phyloP scores from a whole-genome alignment of 176 grass and related monocot genomes.

The Oryza glaberrima region DNA sequence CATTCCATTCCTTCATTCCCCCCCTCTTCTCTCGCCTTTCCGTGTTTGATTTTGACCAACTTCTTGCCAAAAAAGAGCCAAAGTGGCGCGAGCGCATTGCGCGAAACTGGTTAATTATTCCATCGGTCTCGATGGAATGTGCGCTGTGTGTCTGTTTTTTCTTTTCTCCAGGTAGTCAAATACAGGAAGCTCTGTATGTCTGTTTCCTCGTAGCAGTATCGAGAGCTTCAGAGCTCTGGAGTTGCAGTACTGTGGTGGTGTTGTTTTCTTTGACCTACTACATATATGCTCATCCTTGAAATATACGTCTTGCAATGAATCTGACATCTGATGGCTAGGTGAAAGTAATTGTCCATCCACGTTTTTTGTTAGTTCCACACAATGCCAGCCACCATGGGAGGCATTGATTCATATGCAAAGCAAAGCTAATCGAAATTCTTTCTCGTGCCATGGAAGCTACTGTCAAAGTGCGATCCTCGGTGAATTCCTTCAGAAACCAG shows the following conservation, averaged over 20 bases:
- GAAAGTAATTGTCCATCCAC: slow-evolving; percentile 10
- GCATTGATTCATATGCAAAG: neutral
- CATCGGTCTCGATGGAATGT: slow-evolving; percentile 6
- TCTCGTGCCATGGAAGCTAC: neutral
- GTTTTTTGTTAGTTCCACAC: neutral
- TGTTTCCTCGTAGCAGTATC: neutral
- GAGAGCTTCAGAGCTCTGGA: neutral
- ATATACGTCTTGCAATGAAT: neutral
- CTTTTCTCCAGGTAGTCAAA: slow-evolving; percentile 37
- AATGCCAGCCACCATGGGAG: neutral
- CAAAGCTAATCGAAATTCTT: neutral
- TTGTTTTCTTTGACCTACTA: neutral
- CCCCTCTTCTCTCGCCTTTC: slow-evolving; percentile 5
- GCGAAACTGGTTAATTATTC: neutral
- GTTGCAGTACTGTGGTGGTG: neutral
- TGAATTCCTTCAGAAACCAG: slow-evolving; percentile 23
- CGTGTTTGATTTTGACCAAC: slow-evolving; percentile 48
- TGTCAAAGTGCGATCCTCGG: neutral
- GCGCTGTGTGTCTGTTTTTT: neutral
- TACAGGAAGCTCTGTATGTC: neutral
- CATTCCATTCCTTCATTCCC: neutral
- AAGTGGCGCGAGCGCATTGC: neutral
- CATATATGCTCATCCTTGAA: neutral
- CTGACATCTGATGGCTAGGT: neutral
- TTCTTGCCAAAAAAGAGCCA: slow-evolving; percentile 17